Evolutionary conservation across 345 rosid species (phyloP).

Genomic region (Anacardium occidentale): DNA sequence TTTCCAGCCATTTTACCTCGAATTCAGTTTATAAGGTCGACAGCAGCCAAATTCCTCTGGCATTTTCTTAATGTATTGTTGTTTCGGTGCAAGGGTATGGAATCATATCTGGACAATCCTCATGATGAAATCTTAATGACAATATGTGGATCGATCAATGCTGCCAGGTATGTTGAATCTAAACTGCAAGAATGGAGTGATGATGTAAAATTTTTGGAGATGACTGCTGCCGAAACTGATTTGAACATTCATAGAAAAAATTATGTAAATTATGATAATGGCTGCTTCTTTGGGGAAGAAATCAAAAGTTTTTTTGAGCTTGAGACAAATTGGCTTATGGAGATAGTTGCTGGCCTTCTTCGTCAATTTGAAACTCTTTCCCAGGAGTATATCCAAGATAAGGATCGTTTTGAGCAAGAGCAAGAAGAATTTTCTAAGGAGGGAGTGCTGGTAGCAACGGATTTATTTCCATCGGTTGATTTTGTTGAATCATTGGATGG

Average conservation of each 20-base stretch:
- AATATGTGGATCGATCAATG: constrained; percentile 61
- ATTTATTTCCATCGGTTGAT: constrained; percentile 32
- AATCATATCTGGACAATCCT: constrained; percentile 28
- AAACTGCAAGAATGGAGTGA: constrained; percentile 80
- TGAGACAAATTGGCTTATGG: constrained; percentile 68
- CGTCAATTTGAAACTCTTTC: constrained; percentile 60
- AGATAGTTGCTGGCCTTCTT: constrained; percentile 50
- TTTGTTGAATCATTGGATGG: constrained; percentile 55
- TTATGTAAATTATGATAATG: constrained; percentile 16
- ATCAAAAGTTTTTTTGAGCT: constrained; percentile 54
- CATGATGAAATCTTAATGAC: constrained; percentile 40
- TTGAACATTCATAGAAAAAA: constrained; percentile 11
- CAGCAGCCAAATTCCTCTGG: constrained; percentile 71
- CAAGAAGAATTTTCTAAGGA: constrained; percentile 9
- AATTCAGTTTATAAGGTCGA: constrained; percentile 51
- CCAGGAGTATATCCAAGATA: constrained; percentile 34
- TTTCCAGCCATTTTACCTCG: constrained; percentile 44
- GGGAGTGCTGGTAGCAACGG: constrained; percentile 14
- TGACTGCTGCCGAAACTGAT: constrained; percentile 43
- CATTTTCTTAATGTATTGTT: constrained; percentile 49
- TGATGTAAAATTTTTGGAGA: constrained; percentile 58
- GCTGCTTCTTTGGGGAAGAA: constrained; percentile 66
- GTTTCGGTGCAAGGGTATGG: constrained; percentile 46
- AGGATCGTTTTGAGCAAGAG: constrained; percentile 31
- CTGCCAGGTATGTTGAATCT: constrained; percentile 58